Conservation (phyloP, 148 eudicot species). For the Linanthus parryae region DNA sequence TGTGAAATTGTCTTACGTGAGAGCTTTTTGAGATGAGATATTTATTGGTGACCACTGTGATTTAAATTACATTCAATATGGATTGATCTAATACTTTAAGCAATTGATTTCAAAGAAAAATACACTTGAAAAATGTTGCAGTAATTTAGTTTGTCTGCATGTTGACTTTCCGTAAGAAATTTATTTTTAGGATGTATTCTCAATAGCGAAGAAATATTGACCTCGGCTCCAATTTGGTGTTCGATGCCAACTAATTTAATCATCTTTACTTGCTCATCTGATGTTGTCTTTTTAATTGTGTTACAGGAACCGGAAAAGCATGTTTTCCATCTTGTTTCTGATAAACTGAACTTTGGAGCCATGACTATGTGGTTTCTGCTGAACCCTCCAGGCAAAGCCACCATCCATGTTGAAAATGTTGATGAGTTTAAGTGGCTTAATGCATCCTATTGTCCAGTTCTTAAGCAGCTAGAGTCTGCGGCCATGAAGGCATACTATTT, state of each 20-base stretch:
- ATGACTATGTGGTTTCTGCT: constrained; percentile 94
- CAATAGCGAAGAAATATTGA: neutral
- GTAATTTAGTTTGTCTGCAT: neutral
- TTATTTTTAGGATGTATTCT: neutral
- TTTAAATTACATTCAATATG: neutral
- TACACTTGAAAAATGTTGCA: neutral
- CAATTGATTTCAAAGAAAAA: too few species aligned
- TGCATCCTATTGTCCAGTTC: constrained; percentile 88
- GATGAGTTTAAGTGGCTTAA: constrained; percentile 96
- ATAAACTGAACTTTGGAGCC: constrained; percentile 82
- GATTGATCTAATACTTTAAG: too few species aligned
- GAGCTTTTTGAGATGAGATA: neutral
- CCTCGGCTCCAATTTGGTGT: neutral
- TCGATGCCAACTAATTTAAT: too few species aligned
- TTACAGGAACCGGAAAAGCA: constrained; percentile 88
- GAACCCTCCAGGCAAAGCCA: constrained; percentile 89
- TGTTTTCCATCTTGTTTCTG: constrained; percentile 92
- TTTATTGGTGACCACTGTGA: neutral
- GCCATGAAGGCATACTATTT: constrained; percentile 50
- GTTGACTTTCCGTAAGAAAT: neutral
- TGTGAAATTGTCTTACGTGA: neutral
- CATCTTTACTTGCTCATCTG: too few species aligned
- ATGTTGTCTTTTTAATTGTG: neutral
- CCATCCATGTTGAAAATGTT: constrained; percentile 85
- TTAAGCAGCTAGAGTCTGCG: constrained; percentile 80